Conservation (phyloP, 768 basidiomycete genomes). For the Candolleomyces efflorescens region DNA sequence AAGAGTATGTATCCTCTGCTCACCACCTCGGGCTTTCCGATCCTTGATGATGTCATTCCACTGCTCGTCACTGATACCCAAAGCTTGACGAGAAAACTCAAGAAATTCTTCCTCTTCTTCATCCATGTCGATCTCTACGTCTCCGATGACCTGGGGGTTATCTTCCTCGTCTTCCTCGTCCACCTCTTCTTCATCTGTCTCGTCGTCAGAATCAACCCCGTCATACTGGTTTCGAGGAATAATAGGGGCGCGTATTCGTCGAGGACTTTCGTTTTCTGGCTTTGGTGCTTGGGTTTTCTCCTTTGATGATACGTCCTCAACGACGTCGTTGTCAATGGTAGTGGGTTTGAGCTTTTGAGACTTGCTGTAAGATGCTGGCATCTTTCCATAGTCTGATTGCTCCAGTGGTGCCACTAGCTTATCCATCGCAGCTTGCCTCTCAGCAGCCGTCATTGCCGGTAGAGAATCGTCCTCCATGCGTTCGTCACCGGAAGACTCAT, state of each 20-base stretch:
- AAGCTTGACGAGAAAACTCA: conserved; percentile 87
- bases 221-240: conserved; percentile 84
- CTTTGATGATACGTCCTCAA: conserved; percentile 22
- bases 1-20: conserved; percentile 20
- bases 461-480: conserved; percentile 8
- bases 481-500: conserved; percentile 39
- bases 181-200: conserved; percentile 62
- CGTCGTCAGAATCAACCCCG: conserved; percentile 91
- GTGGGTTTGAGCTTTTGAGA: conserved; percentile 62
- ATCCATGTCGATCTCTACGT: conserved; percentile 86
- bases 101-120: conserved; percentile 94
- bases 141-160: conserved; percentile 76
- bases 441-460: conserved; percentile 17
- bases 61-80: conserved; percentile 86
- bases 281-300: neutral
- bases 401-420: conserved; percentile 78
- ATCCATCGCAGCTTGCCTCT: conserved; percentile 67
- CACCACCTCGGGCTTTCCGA: conserved; percentile 77
- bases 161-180: conserved; percentile 73
- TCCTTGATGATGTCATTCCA: conserved; percentile 86
- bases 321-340: conserved; percentile 38
- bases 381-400: conserved; percentile 83
- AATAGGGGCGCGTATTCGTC: conserved; percentile 69
- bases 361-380: conserved; percentile 67
- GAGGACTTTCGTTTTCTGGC: conserved; percentile 24